A percentile compares a stretch with the other conserved stretches of the same genome.
Conservation (phyloP, 179 eudicot species). For the Patellifolia procumbens region DNA sequence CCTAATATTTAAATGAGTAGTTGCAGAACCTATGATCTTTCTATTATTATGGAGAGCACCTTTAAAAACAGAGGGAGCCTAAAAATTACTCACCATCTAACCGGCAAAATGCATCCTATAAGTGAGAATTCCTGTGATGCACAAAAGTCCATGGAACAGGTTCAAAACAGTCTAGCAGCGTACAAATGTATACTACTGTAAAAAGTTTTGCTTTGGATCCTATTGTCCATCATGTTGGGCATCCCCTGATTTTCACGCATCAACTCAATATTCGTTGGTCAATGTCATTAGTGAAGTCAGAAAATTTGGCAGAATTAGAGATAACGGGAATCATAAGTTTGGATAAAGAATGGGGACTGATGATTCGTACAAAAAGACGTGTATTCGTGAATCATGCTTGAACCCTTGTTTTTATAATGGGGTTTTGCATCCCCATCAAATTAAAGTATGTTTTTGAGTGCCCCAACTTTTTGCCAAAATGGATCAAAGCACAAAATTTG, state of each 20-base stretch:
- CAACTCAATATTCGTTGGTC: neutral
- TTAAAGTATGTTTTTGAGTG: too few species aligned
- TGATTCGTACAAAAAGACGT: neutral
- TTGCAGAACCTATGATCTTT: neutral
- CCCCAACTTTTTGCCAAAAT: too few species aligned
- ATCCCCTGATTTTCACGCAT: neutral
- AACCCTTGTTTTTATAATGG: too few species aligned
- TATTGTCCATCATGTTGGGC: neutral
- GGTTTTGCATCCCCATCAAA: too few species aligned
- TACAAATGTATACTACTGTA: neutral
- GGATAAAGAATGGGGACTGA: neutral
- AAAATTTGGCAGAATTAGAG: too few species aligned
- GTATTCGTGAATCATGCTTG: neutral
- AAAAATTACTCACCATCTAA: neutral
- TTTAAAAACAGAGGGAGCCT: neutral
- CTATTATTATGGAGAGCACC: neutral
- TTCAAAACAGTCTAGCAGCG: neutral
- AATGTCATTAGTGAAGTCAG: neutral
- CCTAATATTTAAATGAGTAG: neutral
- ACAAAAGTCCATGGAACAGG: neutral
- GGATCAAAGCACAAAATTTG: too few species aligned
- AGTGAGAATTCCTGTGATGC: neutral
- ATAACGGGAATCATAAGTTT: neutral
- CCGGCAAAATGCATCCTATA: neutral
- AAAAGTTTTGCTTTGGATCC: neutral